Conservation (phyloP, 192 early-diverging fungal genomes). For the Coemansia sp. region DNA sequence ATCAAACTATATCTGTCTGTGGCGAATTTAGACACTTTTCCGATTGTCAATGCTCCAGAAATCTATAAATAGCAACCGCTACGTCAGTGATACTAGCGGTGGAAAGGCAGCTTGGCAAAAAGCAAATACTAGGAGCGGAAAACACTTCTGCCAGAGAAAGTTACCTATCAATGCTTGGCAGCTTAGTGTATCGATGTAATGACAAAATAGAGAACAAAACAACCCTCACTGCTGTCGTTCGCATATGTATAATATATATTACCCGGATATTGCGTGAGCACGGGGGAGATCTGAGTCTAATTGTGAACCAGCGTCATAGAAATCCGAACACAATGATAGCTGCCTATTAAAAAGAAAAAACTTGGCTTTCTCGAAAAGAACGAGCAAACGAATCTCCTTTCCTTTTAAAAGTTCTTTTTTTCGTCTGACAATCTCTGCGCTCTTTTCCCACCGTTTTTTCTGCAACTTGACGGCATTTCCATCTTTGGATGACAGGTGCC, state of each 20-base stretch:
- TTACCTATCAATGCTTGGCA: neutral
- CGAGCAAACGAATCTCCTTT: neutral
- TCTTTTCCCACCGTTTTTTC: neutral
- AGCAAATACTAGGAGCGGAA: no score
- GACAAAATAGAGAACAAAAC: neutral
- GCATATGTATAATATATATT: neutral
- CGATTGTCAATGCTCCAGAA: neutral
- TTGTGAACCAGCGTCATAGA: constrained; percentile 4
- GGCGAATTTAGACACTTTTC: neutral
- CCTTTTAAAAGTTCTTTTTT: neutral
- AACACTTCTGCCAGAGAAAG: no score
- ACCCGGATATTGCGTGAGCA: neutral
- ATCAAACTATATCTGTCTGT: neutral
- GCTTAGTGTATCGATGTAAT: no score
- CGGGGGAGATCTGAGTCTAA: neutral
- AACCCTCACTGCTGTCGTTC: neutral
- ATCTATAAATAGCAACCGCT: neutral
- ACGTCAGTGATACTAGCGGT: neutral
- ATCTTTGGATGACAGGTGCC: neutral
- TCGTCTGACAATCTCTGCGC: neutral
- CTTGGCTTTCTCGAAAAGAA: neutral
- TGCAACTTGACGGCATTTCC: neutral
- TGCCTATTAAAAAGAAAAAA: neutral
- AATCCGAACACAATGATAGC: neutral
- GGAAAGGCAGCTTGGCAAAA: no score